Percentiles rank a stretch among this genome's conserved stretches.
Evolutionary conservation across 1,284 basidiomycete species (phyloP).

Genomic region (Exobasidium rhododendri): DNA sequence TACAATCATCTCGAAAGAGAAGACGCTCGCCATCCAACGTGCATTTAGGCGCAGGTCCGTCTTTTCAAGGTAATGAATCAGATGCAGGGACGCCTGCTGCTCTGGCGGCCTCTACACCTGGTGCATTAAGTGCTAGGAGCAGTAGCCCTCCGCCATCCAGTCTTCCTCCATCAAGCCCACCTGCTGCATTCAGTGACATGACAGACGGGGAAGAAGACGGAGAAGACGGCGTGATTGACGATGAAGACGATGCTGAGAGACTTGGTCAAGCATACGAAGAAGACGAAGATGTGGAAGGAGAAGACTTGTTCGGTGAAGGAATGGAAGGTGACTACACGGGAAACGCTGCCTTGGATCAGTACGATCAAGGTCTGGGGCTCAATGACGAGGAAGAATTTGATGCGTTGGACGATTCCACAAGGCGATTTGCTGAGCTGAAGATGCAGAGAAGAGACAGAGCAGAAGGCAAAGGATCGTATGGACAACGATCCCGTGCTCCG

Average conservation of each 20-base stretch:
- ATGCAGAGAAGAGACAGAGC: slow-evolving; percentile 85
- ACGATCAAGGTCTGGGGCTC: slow-evolving; percentile 75
- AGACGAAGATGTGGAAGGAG: slow-evolving; percentile 66
- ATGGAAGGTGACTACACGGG: slow-evolving; percentile 79
- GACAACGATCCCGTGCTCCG: slow-evolving; percentile 70
- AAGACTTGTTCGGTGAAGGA: slow-evolving; percentile 85
- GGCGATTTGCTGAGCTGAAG: slow-evolving; percentile 78
- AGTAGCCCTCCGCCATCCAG: slow-evolving; percentile 36
- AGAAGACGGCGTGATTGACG: slow-evolving; percentile 45
- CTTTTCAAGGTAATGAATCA: slow-evolving; percentile 30
- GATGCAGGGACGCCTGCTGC: slow-evolving; percentile 30
- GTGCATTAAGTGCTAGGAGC: slow-evolving; percentile 10
- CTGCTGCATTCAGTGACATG: slow-evolving; percentile 45
- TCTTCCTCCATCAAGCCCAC: slow-evolving; percentile 49
- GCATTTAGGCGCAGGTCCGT: slow-evolving; percentile 25
- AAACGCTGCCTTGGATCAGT: slow-evolving; percentile 78
- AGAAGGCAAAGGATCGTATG: slow-evolving; percentile 59
- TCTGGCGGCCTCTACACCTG: slow-evolving; percentile 28
- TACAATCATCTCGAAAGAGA: slow-evolving; percentile 31
- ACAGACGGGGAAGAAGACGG: slow-evolving; percentile 40
- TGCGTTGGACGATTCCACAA: slow-evolving; percentile 69
- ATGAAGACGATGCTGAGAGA: slow-evolving; percentile 39
- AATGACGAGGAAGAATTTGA: slow-evolving; percentile 78
- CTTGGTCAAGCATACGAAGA: slow-evolving; percentile 63
- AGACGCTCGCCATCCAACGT: slow-evolving; percentile 29